Base-by-base conservation (phyloP, 352 stramenopile species). In the Phytophthora fragariae region DNA sequence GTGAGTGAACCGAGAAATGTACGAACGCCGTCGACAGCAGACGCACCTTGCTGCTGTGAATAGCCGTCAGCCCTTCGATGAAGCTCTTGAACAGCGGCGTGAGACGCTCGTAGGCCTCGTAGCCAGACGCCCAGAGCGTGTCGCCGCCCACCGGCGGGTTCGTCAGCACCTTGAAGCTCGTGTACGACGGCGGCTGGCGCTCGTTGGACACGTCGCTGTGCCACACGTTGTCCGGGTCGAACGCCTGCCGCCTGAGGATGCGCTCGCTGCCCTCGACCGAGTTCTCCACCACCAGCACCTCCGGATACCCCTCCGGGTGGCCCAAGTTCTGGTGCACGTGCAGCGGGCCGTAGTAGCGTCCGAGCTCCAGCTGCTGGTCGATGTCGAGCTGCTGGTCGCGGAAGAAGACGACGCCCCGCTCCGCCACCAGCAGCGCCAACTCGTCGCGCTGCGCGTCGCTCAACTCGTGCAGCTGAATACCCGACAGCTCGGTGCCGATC, bases 261-360 rank as follows among this genome's bases (percentile, higher is more conserved):
- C 50, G 21, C 21, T 33, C 50, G 50, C 50, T 57, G 50, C 17
- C 24, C 50, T 57, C 50, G 5, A 57, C 50, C 50, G 50, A 37
- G 24, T 57, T 57, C 24, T 57, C 50, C 50, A 57, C 50, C 10
- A 57, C 50, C 11, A 57, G 50, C 50, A 57, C 50, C 24, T 57
- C 50, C 21, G 19, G 24, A 21, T 57, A 35, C 17, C 24, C 50
- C 9, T 57, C 24, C 21, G 50, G 50, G 50, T 57, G 50, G 12
- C 50, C 50, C 0, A n/a, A 11, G 50, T 57, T 57, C 50, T 57
- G 50, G 50, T 57, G 50, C 50, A 57, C 50, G 50, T 57, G 50
- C 50, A 57, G 50, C 50, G 24, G 50, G 9, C 50, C 50, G 50
- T 57, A 57, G 24, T 57, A 57, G 50, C 50, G 50, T 19, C 50